phyloP scores from a whole-genome alignment of 2,329 filamentous ascomycete genomes.

The Pseudonectria buxi region DNA sequence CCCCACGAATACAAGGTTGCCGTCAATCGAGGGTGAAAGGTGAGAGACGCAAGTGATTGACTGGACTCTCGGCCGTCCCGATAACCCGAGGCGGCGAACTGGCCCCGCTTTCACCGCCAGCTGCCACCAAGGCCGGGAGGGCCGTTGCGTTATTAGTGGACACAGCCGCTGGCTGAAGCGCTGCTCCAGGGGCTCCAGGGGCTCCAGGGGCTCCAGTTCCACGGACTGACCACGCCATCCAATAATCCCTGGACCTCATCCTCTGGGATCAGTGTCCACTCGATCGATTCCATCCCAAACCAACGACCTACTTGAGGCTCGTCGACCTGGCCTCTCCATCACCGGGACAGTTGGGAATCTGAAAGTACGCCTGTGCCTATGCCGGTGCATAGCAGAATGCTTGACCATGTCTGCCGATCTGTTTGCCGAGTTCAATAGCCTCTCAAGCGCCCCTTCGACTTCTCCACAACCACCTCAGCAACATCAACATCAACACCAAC shows the following conservation, averaged over 20 bases:
- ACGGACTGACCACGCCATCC: constrained; percentile 2
- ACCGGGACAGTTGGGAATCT: neutral
- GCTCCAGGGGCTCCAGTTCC: no score
- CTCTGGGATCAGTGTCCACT: no score
- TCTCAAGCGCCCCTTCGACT: constrained; percentile 31
- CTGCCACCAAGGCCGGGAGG: neutral
- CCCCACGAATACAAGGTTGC: constrained; percentile 4
- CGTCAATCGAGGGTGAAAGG: neutral
- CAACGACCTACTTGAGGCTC: neutral
- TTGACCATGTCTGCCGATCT: constrained; percentile 56
- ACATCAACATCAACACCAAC: constrained; percentile 6
- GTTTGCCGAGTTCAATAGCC: constrained; percentile 54
- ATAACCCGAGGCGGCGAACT: neutral
- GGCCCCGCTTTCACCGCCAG: neutral
- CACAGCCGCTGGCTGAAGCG: no score
- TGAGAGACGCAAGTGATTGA: neutral
- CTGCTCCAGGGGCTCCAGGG: neutral
- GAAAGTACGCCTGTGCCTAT: constrained; percentile 12
- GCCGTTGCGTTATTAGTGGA: neutral
- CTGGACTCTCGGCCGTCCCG: neutral
- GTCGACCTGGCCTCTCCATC: neutral
- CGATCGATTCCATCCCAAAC: no score
- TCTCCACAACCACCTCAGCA: constrained; percentile 15
- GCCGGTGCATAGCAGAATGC: constrained; percentile 2
- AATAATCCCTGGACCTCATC: neutral